Conservation (phyloP, 2,329 filamentous ascomycete species). For the Tetracladium maxilliforme region DNA sequence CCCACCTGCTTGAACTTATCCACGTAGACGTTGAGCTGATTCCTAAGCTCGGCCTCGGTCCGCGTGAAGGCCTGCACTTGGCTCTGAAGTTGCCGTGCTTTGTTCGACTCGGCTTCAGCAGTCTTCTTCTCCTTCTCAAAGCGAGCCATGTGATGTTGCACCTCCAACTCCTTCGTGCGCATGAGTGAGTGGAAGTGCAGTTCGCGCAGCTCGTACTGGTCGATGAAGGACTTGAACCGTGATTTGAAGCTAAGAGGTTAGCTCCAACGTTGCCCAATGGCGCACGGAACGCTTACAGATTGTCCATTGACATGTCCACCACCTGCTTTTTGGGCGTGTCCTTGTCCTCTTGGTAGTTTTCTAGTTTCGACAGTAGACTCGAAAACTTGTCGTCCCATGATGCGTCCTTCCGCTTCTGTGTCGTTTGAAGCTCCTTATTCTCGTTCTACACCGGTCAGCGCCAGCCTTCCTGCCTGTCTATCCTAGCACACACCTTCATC, state of each 20-base stretch:
- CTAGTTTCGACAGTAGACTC: slow-evolving; percentile 66
- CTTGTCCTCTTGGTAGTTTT: slow-evolving; percentile 78
- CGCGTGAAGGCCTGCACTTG: slow-evolving; percentile 94
- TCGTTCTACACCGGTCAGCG: slow-evolving; percentile 47
- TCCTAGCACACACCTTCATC: slow-evolving; percentile 54
- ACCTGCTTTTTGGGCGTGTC: slow-evolving; percentile 69
- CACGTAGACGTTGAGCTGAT: slow-evolving; percentile 94
- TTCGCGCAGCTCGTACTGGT: slow-evolving; percentile 93
- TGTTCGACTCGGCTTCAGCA: slow-evolving; percentile 66
- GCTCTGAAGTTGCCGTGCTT: slow-evolving; percentile 71
- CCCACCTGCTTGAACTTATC: slow-evolving; percentile 99
- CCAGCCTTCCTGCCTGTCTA: not conserved
- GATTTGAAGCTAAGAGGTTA: slow-evolving; percentile 55
- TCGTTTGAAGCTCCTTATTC: slow-evolving; percentile 81
- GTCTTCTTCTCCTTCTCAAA: slow-evolving; percentile 83
- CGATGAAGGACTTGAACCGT: slow-evolving; percentile 86
- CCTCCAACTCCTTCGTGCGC: slow-evolving; percentile 88
- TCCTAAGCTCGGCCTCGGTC: slow-evolving; percentile 84
- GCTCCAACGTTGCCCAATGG: slow-evolving; percentile 1
- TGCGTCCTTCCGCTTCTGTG: slow-evolving; percentile 66
- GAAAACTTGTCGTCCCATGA: slow-evolving; percentile 79
- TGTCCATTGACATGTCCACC: slow-evolving; percentile 77
- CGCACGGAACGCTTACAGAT: slow-evolving; percentile 46
- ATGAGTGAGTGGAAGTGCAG: slow-evolving; percentile 86
- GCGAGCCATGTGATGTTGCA: slow-evolving; percentile 79